These are phyloP conservation scores for Flammula alnicola DNA, from an alignment of 1,284 basidiomycete genomes.

Conservation along the genomic window DNA sequence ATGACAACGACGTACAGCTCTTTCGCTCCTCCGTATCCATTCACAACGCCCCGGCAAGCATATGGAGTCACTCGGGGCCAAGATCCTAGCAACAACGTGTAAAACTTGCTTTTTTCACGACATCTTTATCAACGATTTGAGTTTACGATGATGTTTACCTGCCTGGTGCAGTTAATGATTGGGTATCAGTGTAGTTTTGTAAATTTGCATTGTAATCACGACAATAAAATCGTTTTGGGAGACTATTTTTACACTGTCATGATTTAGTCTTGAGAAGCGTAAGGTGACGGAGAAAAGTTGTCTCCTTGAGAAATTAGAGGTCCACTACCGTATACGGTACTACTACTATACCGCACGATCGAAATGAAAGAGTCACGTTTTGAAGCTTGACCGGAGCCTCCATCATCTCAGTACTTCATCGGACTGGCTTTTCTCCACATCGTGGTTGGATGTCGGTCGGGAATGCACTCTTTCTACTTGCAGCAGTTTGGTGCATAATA, in stretches of 20 bases:
- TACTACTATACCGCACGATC: too few species aligned
- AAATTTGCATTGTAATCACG: constrained; percentile 16
- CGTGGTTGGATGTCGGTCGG: constrained; percentile 7
- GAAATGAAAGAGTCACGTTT: too few species aligned
- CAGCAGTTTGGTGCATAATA: constrained; percentile 1
- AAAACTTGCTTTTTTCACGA: too few species aligned
- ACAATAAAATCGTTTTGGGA: background rate
- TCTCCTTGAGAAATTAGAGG: too few species aligned
- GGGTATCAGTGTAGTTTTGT: constrained; percentile 20
- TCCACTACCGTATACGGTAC: too few species aligned
- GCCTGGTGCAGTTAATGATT: constrained; percentile 31
- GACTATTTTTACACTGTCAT: background rate
- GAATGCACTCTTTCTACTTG: background rate
- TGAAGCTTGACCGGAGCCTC: too few species aligned
- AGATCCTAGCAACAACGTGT: constrained; percentile 29
- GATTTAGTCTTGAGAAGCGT: background rate
- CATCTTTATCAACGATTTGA: constrained; percentile 15
- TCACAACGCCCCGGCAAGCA: constrained; percentile 30
- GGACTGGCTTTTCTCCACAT: background rate
- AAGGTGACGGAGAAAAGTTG: too few species aligned
- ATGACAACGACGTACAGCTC: constrained; percentile 23
- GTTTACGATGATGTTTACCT: constrained; percentile 18
- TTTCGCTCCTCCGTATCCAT: constrained; percentile 28
- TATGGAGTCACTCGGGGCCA: constrained; percentile 29
- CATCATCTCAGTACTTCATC: background rate